phyloP scores from a whole-genome alignment of 2,329 filamentous ascomycete genomes.

The Ophiostoma ulmi region DNA sequence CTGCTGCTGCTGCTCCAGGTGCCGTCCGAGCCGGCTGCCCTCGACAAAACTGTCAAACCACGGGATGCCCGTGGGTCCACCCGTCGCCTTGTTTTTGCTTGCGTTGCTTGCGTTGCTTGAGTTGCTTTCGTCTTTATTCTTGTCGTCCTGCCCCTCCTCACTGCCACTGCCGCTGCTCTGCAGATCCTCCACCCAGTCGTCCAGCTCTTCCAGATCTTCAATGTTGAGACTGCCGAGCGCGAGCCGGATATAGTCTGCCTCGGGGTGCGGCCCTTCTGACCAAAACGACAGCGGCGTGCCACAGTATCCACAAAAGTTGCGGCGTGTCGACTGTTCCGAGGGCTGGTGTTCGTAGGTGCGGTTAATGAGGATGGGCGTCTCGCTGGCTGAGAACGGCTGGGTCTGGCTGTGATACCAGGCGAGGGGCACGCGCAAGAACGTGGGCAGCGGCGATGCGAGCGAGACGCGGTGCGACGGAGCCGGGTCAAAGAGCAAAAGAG shows the following conservation, averaged over 20 bases:
- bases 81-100: slow-evolving; percentile 34
- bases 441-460: slow-evolving; percentile 67
- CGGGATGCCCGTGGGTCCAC: slow-evolving; percentile 51
- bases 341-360: slow-evolving; percentile 56
- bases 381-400: slow-evolving; percentile 70
- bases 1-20: slow-evolving; percentile 57
- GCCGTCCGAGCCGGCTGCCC: slow-evolving; percentile 64
- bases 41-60: slow-evolving; percentile 83
- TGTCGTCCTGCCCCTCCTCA: slow-evolving; percentile 30
- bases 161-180: background rate
- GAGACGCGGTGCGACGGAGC: slow-evolving; percentile 62
- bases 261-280: slow-evolving; percentile 65
- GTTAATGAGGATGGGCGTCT: slow-evolving; percentile 62
- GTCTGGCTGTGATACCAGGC: slow-evolving; percentile 74
- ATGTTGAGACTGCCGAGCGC: slow-evolving; percentile 71
- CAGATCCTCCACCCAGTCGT: slow-evolving; percentile 55
- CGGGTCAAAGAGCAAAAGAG: slow-evolving; percentile 71
- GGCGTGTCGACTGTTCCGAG: slow-evolving; percentile 45
- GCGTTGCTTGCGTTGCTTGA: slow-evolving; percentile 17
- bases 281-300: slow-evolving; percentile 81
- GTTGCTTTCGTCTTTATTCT: slow-evolving; percentile 28
- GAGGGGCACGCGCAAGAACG: slow-evolving; percentile 78
- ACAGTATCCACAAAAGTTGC: slow-evolving; percentile 87
- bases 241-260: slow-evolving; percentile 74
- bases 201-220: slow-evolving; percentile 66